Conservation (phyloP, 1,139 yeast species). For the Debaryomycetaceae sp. region DNA sequence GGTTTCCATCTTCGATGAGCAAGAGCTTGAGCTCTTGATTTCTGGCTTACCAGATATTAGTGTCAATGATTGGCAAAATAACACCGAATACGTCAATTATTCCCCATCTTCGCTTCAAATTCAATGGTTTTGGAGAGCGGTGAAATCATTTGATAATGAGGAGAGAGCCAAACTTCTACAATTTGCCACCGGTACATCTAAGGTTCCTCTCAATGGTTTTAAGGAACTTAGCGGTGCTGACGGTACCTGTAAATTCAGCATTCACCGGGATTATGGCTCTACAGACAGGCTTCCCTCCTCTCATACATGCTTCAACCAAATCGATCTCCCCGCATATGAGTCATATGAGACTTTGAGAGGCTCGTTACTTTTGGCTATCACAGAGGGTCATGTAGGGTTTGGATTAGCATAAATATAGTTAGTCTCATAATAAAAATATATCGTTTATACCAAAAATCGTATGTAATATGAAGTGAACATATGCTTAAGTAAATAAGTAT, state of each 20-base stretch:
- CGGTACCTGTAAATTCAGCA: constrained; percentile 83
- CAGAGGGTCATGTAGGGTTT: constrained; percentile 96
- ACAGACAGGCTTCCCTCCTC: constrained; percentile 89
- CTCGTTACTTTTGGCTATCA: constrained; percentile 76
- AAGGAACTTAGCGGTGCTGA: constrained; percentile 85
- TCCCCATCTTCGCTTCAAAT: constrained; percentile 83
- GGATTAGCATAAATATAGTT: constrained; percentile 57
- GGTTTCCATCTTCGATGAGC: constrained; percentile 88
- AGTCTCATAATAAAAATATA: neutral
- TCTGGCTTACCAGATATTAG: constrained; percentile 96
- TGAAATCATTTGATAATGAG: constrained; percentile 88
- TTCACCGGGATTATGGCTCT: constrained; percentile 86
- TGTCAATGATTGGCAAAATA: constrained; percentile 91
- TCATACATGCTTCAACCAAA: constrained; percentile 94
- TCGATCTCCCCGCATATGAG: constrained; percentile 91
- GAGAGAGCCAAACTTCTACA: constrained; percentile 92
- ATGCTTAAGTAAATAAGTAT: neutral
- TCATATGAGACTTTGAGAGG: constrained; percentile 82
- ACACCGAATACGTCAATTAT: constrained; percentile 80
- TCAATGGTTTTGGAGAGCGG: constrained; percentile 99
- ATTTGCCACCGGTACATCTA: constrained; percentile 96
- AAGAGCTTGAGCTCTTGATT: constrained; percentile 86
- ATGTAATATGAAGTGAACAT: neutral
- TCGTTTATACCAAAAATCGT: neutral
- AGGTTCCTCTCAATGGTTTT: constrained; percentile 94